Evolutionary conservation across 2,329 filamentous ascomycete genomes (phyloP), one percentile per base, ranked within the genome.

Genomic region (Monosporascus sp.): DNA sequence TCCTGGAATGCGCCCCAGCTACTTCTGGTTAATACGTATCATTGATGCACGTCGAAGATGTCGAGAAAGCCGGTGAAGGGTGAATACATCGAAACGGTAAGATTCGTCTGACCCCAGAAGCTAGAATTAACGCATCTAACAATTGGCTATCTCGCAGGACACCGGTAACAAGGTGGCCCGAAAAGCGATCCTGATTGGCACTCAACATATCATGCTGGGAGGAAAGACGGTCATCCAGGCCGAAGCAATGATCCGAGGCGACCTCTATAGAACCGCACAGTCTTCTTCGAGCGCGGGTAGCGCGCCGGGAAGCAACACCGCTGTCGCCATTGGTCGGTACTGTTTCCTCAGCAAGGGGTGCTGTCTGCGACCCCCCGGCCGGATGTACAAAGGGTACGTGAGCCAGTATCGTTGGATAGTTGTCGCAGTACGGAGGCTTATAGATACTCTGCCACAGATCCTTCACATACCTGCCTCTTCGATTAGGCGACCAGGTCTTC

Each of bases 111-210:
- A 35, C 5, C 31, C 31, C 14, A 2, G 31, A 11, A 35, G 11
- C 11, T 35, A 14, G 11, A 35, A 35, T 35, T 35, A 35, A 35
- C 31, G 9, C 14, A 14, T 5, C 4, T 35, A 14, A 35, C 11
- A 5, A 35, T 14, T 35, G 11, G 47, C 55, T 26, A 61, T 50
- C 31, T 31, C 17, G 24, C 62, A 96, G 92, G 93, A 97, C 74
- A 96, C 92, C 3, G 94, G 94, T 61, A 99, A 99, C 81, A 97
- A 97, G 76, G 94, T 99, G 65, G 93, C 92, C 40, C 90, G 94
- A 61, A 91, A 91, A 62, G 89, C 91, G 57, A 86, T 88, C 68
- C 90, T 99, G 63, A 89, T 96, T 66, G 94, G 94, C 65, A 97
- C 93, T 22, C 91, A 96, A 63, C 96, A 97, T 74, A 97, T 99